Percentiles rank a stretch among this genome's conserved stretches.
phyloP scores from a whole-genome alignment of 23 red algal genomes.

The Rhodosorus marinus region DNA sequence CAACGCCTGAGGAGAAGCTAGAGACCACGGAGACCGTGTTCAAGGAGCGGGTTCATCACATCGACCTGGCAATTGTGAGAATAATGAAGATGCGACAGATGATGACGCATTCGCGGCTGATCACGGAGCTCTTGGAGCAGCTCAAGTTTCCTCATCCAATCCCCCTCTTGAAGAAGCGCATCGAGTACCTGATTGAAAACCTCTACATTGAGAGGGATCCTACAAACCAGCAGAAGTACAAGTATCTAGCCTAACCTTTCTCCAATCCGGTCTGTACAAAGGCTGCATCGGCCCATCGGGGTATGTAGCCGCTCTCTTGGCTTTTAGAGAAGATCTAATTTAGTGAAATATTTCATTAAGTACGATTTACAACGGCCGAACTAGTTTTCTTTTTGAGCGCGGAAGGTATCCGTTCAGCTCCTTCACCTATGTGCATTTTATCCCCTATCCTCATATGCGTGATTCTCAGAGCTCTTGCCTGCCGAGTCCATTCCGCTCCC shows the following conservation, averaged over 20 bases:
- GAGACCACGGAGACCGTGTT: constrained; percentile 64
- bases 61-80: constrained; percentile 85
- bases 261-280: neutral
- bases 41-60: constrained; percentile 80
- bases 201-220: constrained; percentile 80
- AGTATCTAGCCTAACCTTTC: constrained; percentile 53
- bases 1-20: constrained; percentile 61
- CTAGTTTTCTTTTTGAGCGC: too few species aligned
- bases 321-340: too few species aligned
- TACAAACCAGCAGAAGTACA: constrained; percentile 51
- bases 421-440: too few species aligned
- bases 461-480: too few species aligned
- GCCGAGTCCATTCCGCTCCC: too few species aligned
- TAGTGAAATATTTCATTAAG: too few species aligned
- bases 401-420: too few species aligned
- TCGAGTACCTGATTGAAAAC: constrained; percentile 82
- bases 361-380: too few species aligned
- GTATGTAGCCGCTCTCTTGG: too few species aligned
- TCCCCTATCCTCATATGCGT: too few species aligned
- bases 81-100: constrained; percentile 76
- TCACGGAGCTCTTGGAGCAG: constrained; percentile 56
- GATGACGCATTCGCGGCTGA: constrained; percentile 47
- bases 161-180: constrained; percentile 82
- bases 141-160: constrained; percentile 62
- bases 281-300: too few species aligned